Percentiles rank a stretch among this genome's conserved stretches.
Conservation (phyloP, 495 filamentous ascomycete genomes). For the Aspergillus coremiiformis region DNA sequence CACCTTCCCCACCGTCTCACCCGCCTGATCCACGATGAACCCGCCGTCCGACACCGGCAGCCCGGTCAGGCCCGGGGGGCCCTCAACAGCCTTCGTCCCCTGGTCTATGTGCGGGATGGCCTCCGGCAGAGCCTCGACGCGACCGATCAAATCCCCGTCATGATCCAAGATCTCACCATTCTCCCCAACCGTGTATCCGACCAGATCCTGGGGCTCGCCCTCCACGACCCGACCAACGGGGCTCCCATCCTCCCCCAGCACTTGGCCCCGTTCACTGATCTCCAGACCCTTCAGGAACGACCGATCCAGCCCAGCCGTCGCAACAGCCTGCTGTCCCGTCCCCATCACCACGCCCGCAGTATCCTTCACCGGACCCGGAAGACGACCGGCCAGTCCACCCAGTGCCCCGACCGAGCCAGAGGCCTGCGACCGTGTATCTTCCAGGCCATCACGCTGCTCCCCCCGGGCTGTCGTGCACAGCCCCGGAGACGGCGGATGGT, state of each 20-base stretch:
- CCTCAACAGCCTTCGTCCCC: conserved; percentile 16
- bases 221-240: conserved; percentile 35
- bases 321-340: conserved; percentile 21
- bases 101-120: conserved; percentile 22
- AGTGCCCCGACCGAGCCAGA: conserved; percentile 25
- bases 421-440: conserved; percentile 21
- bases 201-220: conserved; percentile 36
- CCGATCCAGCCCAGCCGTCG: conserved; percentile 43
- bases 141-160: conserved; percentile 43
- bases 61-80: conserved; percentile 48
- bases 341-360: conserved; percentile 16
- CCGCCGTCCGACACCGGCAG: conserved; percentile 52
- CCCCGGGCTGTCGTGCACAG: conserved; percentile 21
- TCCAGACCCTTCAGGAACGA: conserved; percentile 61
- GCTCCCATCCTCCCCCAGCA: conserved; percentile 34
- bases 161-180: conserved; percentile 47
- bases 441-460: conserved; percentile 28
- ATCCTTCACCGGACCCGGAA: conserved; percentile 20
- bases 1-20: conserved; percentile 49
- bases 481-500: conserved; percentile 23
- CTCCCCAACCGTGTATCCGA: conserved; percentile 46
- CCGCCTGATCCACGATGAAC: conserved; percentile 46
- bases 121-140: conserved; percentile 35
- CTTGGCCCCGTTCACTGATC: conserved; percentile 43
- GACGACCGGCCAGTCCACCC: conserved; percentile 17